A percentile compares a stretch with the other conserved stretches of the same genome.
These are phyloP conservation scores for Rhododendron williamsianum DNA, from an alignment of 148 eudicot genomes.

Conservation along the genomic window DNA sequence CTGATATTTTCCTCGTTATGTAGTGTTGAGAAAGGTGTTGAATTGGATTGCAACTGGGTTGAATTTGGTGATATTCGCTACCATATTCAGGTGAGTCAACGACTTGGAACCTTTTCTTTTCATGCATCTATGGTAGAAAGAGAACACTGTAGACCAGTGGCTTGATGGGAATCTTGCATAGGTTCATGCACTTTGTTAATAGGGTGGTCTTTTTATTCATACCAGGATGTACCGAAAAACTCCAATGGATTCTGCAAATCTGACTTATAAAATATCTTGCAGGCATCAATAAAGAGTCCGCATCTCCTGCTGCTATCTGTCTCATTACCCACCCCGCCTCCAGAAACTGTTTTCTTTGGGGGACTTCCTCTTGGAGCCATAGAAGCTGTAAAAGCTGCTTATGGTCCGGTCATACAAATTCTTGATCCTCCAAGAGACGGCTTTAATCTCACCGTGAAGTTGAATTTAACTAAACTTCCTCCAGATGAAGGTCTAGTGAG, in stretches of 20 bases:
- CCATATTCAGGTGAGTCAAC: constrained; percentile 67
- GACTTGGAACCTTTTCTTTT: not conserved
- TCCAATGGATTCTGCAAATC: constrained; percentile 3
- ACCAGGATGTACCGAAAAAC: not conserved
- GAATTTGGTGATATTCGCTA: constrained; percentile 94
- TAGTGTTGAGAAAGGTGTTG: constrained; percentile 91
- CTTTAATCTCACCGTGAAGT: constrained; percentile 87
- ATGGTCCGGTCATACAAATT: constrained; percentile 66
- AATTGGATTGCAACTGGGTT: constrained; percentile 83
- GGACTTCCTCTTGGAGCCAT: constrained; percentile 95
- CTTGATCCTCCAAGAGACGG: constrained; percentile 98
- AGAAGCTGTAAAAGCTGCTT: constrained; percentile 89
- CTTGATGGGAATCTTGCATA: not conserved
- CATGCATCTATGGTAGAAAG: not conserved
- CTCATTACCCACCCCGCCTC: constrained; percentile 86
- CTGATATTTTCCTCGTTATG: constrained; percentile 16
- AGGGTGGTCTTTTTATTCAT: not conserved
- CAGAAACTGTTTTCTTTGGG: constrained; percentile 66
- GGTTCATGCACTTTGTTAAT: not conserved
- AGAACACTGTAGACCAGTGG: not conserved
- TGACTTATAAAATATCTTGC: constrained; percentile 18
- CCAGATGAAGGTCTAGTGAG: constrained; percentile 92
- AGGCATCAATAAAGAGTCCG: constrained; percentile 86
- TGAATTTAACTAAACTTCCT: constrained; percentile 88
- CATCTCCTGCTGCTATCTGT: constrained; percentile 69